Base-by-base conservation (phyloP, 805 yeast genomes). In the Candida maltosa region DNA sequence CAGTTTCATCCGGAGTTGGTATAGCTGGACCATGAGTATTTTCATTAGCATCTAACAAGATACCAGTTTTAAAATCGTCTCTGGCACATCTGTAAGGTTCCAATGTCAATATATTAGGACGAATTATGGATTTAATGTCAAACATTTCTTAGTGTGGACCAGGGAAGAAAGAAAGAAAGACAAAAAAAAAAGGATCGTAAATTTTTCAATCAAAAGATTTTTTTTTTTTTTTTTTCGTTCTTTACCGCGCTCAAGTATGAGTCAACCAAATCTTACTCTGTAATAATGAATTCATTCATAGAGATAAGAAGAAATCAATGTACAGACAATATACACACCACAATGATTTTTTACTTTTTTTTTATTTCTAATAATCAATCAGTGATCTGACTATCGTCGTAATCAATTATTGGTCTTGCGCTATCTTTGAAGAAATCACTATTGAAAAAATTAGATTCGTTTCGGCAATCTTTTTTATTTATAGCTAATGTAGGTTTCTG, bases 31-130 rank as follows among this genome's bases (percentile, higher is more conserved):
- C 98, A 53, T 82, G 84, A 2, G 97, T 83, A 56, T 93, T 93
- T 61, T 93, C 98, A 52, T 93, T 93, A 38, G 98, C 98, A 60
- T 93, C 98, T 35, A 93, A 68, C 16, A 93, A 69, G 29, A 93
- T 70, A 20, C 98, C 98, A 24, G 74, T 87, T 39, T 77, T 83
- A 70, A 81, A 91, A 54, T 91, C 97, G 53, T 93, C 98, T 62
- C 98, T 71, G 4, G 98, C 98, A 61, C 98, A 93, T 35, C 95
- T 75, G 59, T 93, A 93, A 6, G 98, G 97, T 65, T 84, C 88
- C 37, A 93, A 69, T 3, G 75, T 62, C 40, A 77, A 71, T 40
- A 93, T 87, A 48, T 91, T 93, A 15, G 96, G 95, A 60, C 98
- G 74, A 2, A 86, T 83, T 22, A 88, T 62, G 6, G 73, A 68